A percentile compares a stretch with the other conserved stretches of the same genome.
Conservation (phyloP, 352 stramenopile genomes). For the Pythium scleroteichum region DNA sequence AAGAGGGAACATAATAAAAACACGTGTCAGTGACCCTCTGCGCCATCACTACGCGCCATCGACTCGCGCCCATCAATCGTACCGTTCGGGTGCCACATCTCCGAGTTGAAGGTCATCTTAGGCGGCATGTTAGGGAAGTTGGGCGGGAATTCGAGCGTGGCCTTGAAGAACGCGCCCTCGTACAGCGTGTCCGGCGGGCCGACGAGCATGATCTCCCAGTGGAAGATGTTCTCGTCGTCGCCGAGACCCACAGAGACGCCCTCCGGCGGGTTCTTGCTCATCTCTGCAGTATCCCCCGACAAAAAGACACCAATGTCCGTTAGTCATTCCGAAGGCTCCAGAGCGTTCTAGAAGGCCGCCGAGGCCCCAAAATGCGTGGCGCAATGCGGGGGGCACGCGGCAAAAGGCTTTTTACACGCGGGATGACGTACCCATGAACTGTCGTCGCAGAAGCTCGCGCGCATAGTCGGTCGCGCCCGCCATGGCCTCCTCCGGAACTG, state of each 20-base stretch:
- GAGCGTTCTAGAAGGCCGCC: not conserved
- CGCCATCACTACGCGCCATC: no score
- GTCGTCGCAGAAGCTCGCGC: constrained; percentile 77
- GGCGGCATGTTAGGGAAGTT: constrained; percentile 99
- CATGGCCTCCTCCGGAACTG: constrained; percentile 16
- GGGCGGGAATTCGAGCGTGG: constrained; percentile 94
- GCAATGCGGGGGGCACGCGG: not conserved
- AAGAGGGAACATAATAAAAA: not conserved
- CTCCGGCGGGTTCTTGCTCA: constrained; percentile 98
- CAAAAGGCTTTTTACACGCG: not conserved
- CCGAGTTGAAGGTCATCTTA: constrained; percentile 98
- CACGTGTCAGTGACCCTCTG: not conserved
- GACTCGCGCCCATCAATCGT: no score
- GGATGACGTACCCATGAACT: constrained; percentile 66
- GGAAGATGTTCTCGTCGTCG: constrained; percentile 98
- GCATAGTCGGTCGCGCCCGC: constrained; percentile 53
- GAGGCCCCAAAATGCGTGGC: not conserved
- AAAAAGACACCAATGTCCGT: not conserved
- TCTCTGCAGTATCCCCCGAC: constrained; percentile 69
- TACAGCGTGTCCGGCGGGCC: constrained; percentile 94
- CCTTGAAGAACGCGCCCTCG: constrained; percentile 99
- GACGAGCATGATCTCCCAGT: constrained; percentile 99
- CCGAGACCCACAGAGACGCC: constrained; percentile 97
- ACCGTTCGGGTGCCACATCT: constrained; percentile 99
- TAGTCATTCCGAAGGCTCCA: not conserved